These are phyloP conservation scores for Neoboletus subvelutipes DNA, from an alignment of 768 basidiomycete species.

Conservation along the genomic window DNA sequence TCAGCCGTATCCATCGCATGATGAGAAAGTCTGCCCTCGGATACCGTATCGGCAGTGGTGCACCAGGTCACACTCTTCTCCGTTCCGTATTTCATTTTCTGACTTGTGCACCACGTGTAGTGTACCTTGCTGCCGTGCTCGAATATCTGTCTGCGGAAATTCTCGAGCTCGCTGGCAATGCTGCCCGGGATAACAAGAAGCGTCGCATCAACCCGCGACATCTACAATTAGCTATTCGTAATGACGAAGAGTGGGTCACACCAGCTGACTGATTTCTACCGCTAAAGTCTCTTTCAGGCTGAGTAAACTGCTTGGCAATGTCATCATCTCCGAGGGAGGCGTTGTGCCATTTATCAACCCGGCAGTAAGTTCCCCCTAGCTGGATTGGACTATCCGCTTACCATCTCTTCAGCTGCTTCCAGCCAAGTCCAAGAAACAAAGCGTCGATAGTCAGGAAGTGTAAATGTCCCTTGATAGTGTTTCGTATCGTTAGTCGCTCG, in stretches of 20 bases:
- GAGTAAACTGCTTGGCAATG: conserved; percentile 70
- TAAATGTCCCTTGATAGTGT: conserved; percentile 10
- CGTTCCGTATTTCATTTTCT: conserved; percentile 11
- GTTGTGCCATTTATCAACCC: conserved; percentile 81
- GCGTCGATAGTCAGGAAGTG: conserved; percentile 34
- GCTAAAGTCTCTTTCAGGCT: conserved; percentile 41
- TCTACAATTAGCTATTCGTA: conserved; percentile 90
- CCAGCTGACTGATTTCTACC: background rate
- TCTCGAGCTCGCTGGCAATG: conserved; percentile 89
- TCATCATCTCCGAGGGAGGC: conserved; percentile 95
- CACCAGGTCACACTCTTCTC: conserved; percentile 53
- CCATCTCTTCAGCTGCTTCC: conserved; percentile 26
- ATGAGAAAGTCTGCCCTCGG: conserved; percentile 86
- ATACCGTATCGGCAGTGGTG: conserved; percentile 84
- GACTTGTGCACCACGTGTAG: conserved; percentile 35
- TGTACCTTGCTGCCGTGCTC: conserved; percentile 90
- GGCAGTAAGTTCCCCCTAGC: conserved; percentile 36
- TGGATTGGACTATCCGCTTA: background rate
- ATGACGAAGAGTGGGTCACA: conserved; percentile 77
- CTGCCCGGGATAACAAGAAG: conserved; percentile 90
- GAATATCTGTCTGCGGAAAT: conserved; percentile 94
- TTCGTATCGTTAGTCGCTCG: background rate
- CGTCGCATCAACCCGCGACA: conserved; percentile 96
- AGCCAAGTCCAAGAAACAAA: conserved; percentile 32
- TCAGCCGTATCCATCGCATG: conserved; percentile 88